Base-by-base conservation (phyloP, 371 early-diverging fungal genomes). In the Blakeslea trispora region DNA sequence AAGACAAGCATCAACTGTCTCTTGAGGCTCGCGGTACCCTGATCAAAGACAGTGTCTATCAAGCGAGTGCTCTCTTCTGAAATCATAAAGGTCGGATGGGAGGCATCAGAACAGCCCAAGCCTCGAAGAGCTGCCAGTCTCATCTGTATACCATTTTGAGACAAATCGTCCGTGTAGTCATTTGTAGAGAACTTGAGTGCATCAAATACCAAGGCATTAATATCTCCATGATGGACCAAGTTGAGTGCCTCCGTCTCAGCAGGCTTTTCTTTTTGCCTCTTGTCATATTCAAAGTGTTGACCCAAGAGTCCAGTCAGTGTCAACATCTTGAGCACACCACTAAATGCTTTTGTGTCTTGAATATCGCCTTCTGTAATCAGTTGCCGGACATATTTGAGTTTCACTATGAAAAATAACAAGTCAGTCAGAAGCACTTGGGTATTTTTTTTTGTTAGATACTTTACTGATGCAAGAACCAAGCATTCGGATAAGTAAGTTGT, bases 221-320 rank as follows among this genome's bases (percentile, higher is more conserved):
- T 65, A 5, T 52, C 49, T 31, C 66, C 71, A 50, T 48, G 50
- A 46, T 53, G 53, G 0, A 67, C 60, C 13, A 51, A 24, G 31
- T 65, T 57, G 5, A 70, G 24, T 1, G 54, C 41, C 11, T 23
- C 23, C 58, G 63, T 57, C 24, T 55, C 53, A 24, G 50, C 53
- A 2, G 81, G 76, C 9, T 69, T 55, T 23, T 74, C 57, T 28
- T 68, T 53, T 15, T 78, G 72, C 14, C 76, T 73, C 57, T 70
- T 59, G 37, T 93, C 91, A 74, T 93, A 92, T 45, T 89, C 84
- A 74, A 91, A 91, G 56, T 91, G 61, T 32, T 87, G 83, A 34
- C 89, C 85, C 6, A 92, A 60, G 31, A 89, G 63, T 2, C 91
- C 88, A 10, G 84, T 77, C 19, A 94, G 81, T 9, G 88, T 74